phyloP scores from a whole-genome alignment of 345 rosid genomes.

The Corchorus capsularis region DNA sequence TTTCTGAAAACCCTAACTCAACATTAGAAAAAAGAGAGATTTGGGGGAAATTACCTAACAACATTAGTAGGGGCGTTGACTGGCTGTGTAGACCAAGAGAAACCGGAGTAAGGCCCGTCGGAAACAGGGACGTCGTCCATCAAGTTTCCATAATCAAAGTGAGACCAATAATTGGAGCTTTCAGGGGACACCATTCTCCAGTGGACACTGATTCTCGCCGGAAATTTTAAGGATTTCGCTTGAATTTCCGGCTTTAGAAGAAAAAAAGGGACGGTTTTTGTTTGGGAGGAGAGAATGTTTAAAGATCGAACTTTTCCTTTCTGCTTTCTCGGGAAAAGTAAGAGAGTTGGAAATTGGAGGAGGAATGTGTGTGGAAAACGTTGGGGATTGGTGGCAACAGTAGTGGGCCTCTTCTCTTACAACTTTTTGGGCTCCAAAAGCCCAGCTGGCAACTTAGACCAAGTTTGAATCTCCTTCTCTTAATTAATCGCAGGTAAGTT shows the following conservation, averaged over 20 bases:
- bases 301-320: neutral
- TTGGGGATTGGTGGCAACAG: neutral
- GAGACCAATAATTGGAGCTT: conserved; percentile 45
- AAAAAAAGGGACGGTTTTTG: neutral
- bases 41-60: conserved; percentile 45
- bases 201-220: conserved; percentile 12
- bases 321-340: neutral
- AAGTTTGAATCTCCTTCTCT: neutral
- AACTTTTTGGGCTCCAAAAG: conserved; percentile 2
- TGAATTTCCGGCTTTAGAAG: conserved; percentile 8
- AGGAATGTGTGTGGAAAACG: conserved; percentile 14
- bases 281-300: conserved; percentile 10
- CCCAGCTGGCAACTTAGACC: conserved; percentile 23
- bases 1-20: conserved; percentile 11
- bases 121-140: conserved; percentile 75
- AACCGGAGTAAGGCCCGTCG: conserved; percentile 56
- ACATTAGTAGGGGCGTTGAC: conserved; percentile 54
- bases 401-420: neutral
- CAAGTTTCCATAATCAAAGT: conserved; percentile 61
- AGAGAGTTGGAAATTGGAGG: neutral
- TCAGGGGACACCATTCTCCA: conserved; percentile 75
- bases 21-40: neutral
- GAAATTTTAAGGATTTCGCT: conserved; percentile 3
- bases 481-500: too few species aligned
- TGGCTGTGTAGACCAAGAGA: conserved; percentile 76